Evolutionary conservation across 139 green algal genomes (phyloP), one percentile per base, ranked within the genome.

Genomic region (Axilococcus clingmanii): DNA sequence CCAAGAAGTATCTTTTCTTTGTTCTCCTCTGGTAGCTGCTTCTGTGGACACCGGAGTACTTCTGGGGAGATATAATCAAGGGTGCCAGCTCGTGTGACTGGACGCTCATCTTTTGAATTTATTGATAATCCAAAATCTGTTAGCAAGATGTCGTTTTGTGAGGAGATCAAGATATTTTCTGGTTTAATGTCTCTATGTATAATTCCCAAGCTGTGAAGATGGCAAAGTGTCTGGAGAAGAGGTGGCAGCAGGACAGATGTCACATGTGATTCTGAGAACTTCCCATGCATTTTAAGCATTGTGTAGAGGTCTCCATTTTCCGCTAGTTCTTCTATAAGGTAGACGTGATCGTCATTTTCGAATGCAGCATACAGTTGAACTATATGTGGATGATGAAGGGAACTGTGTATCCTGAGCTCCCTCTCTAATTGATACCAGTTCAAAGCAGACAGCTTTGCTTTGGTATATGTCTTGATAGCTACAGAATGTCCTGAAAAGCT

Each of bases 141-240:
- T n/a, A 94, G 80, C 74, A 98, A 98, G 48, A 98, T 76, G 72
- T 96, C 89, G 14, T 91, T 91, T 24, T 90, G 55, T 16, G 57
- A 48, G 11, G 68, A 77, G 47, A 98, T 86, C 17, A 98, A 84
- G 49, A 98, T 68, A 68, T 98, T 98, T 71, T 98, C 92, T 0
- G 91, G 91, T 75, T 98, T 97, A 11, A 96, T 40, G 58, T 97
- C 91, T 6, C 89, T 71, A 63, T 96, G 87, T 35, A 96, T 85
- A 69, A 96, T 89, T 38, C 79, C 88, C 59, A 48, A 42, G 15
- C 4, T 27, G 50, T 91, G 82, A 16, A 90, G 53, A 67, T 84
- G 81, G 2, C 43, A 16, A 4, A 91, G 64, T 4, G 78, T 73
- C 11, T 55, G 64, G 11, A 91, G 64, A 49, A 84, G 80, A 16